These are phyloP conservation scores for Xylaria sp. DNA, from an alignment of 2,329 filamentous ascomycete species.

Conservation along the genomic window DNA sequence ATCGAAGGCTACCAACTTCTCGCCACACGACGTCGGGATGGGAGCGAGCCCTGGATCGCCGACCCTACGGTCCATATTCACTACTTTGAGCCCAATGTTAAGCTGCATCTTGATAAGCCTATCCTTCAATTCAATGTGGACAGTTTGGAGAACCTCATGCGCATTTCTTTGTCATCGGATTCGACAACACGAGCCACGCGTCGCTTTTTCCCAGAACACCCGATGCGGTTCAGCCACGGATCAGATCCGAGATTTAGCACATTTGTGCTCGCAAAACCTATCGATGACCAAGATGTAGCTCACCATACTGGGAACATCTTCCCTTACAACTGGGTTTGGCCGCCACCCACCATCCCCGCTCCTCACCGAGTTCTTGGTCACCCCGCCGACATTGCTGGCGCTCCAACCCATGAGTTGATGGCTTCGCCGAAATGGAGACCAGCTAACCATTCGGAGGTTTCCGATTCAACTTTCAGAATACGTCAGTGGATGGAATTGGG, in stretches of 20 bases:
- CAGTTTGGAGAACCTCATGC: slow-evolving; percentile 43
- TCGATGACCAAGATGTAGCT: slow-evolving; percentile 53
- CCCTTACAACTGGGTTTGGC: slow-evolving; percentile 75
- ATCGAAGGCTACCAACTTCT: slow-evolving; percentile 85
- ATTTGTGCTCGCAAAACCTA: slow-evolving; percentile 72
- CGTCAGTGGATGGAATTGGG: slow-evolving; percentile 80
- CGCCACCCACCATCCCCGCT: slow-evolving; percentile 76
- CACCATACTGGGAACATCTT: slow-evolving; percentile 49
- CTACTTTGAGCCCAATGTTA: slow-evolving; percentile 75
- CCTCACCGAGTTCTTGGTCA: slow-evolving; percentile 61
- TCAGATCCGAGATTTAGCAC: slow-evolving; percentile 69
- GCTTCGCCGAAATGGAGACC: slow-evolving; percentile 45
- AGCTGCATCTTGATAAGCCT: slow-evolving; percentile 79
- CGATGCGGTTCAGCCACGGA: slow-evolving; percentile 62
- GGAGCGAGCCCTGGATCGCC: slow-evolving; percentile 71
- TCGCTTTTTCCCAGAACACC: slow-evolving; percentile 62
- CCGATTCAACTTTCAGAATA: slow-evolving; percentile 77
- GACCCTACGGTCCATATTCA: slow-evolving; percentile 76
- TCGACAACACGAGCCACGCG: slow-evolving; percentile 28
- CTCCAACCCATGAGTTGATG: slow-evolving; percentile 32
- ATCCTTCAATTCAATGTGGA: slow-evolving; percentile 66
- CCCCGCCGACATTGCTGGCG: slow-evolving; percentile 37
- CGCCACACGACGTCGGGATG: slow-evolving; percentile 68
- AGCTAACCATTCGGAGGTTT: slow-evolving; percentile 68
- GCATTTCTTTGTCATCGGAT: slow-evolving; percentile 33